These are phyloP conservation scores for Fusarium albidum DNA, from an alignment of 2,329 filamentous ascomycete species.

Conservation along the genomic window DNA sequence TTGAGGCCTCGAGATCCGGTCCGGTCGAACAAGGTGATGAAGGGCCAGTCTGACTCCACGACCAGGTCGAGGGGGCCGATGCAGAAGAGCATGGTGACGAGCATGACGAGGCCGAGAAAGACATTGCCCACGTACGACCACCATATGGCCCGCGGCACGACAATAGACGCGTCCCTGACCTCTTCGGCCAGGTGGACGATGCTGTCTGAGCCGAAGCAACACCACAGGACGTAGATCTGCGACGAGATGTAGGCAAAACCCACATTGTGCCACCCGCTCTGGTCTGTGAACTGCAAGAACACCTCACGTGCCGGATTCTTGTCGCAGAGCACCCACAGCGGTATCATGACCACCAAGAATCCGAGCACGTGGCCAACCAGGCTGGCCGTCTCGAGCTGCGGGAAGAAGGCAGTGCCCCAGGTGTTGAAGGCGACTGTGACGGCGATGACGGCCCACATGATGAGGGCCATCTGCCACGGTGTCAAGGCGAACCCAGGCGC, in stretches of 20 bases:
- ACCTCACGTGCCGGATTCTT: constrained; percentile 16
- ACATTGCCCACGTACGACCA: constrained; percentile 22
- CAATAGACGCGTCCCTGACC: constrained; percentile 18
- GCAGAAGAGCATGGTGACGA: constrained; percentile 28
- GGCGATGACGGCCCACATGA: constrained; percentile 26
- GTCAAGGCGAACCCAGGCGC: constrained; percentile 23
- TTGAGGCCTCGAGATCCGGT: constrained; percentile 14
- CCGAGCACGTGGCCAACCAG: constrained; percentile 13
- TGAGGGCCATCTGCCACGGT: constrained; percentile 19
- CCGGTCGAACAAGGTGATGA: constrained; percentile 14
- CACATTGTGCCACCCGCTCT: constrained; percentile 25
- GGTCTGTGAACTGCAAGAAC: constrained; percentile 22
- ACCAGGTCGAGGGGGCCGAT: constrained; percentile 15
- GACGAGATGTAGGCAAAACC: constrained; percentile 25
- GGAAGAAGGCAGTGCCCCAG: constrained; percentile 23
- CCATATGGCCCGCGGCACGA: constrained; percentile 15
- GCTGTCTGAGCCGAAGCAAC: constrained; percentile 25
- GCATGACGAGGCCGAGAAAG: constrained; percentile 22
- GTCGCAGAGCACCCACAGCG: constrained; percentile 23
- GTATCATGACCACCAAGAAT: constrained; percentile 21
- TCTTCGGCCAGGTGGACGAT: constrained; percentile 20
- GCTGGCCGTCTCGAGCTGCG: constrained; percentile 19
- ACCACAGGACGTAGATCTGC: constrained; percentile 24
- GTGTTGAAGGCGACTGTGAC: constrained; percentile 22
- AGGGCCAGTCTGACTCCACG: constrained; percentile 21